Evolutionary conservation across 768 basidiomycete species (phyloP), one percentile per base, ranked within the genome.

Genomic region (Mycena rebaudengoi): DNA sequence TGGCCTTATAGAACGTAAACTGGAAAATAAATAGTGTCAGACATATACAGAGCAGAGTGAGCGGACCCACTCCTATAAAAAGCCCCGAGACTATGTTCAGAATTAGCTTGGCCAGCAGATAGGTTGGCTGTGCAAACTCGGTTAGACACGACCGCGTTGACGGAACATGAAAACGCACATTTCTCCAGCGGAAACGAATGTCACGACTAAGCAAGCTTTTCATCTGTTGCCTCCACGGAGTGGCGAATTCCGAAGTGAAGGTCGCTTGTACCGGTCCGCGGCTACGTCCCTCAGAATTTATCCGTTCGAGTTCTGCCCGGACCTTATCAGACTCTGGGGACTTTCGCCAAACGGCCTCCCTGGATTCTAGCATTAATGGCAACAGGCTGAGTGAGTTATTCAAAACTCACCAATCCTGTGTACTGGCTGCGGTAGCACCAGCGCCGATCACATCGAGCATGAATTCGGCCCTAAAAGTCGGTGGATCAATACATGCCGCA

Each of bases 391-490:
- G 18, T n/a, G n/a, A 10, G 18, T 10, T 18, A 35, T 4, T 16
- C 7, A 23, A 25, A 7, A 73, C 65, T 46, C 78, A 71, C 91
- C 91, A 94, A 61, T 92, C 82, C 25, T 74, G 75, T 14, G 67
- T 66, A 55, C 82, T 86, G 16, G 82, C 78, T 1, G 88, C 85
- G 1, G 89, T 88, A 2, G 87, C 86, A 3, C 91, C 91, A 28
- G 91, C 90, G 18, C 91, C 91, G 59, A 92, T 92, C 44, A 87
- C 89, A 26, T 89, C 87, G 20, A 92, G 82, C 80, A 88, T 87
- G 62, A 82, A 88, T 63, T 88, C 87, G 28, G 87, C 87, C 39
- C 86, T 87, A 29, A 40, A 29, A 51, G 41, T 53, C 45, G 43
- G 11, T 39, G 21, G 21, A 32, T 48, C 4, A 35, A 44, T 13